A percentile compares a stretch with the other conserved stretches of the same genome.
Evolutionary conservation across 306 rosid species (phyloP).

Genomic region (Vachellia pachyceras): DNA sequence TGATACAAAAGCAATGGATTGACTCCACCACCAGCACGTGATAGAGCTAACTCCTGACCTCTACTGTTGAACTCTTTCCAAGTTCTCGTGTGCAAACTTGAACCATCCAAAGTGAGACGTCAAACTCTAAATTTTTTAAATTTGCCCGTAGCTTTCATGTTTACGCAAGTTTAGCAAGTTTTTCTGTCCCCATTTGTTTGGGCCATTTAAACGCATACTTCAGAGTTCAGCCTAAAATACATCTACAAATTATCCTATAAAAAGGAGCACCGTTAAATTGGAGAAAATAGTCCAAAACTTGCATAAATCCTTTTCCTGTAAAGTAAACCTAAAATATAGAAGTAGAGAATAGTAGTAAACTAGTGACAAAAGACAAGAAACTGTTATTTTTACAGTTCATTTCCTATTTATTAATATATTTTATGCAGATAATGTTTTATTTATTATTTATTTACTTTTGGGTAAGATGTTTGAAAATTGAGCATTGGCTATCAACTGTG

Average conservation of each 20-base stretch:
- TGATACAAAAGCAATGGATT: not conserved
- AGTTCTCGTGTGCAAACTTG: not conserved
- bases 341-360: not conserved
- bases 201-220: not conserved
- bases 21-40: no score
- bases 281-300: not conserved
- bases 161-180: not conserved
- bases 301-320: not conserved
- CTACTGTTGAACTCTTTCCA: not conserved
- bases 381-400: not conserved
- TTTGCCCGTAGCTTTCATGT: not conserved
- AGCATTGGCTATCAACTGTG: not conserved
- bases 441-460: not conserved
- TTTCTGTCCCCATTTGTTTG: not conserved
- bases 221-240: not conserved
- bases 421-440: not conserved
- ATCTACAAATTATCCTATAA: not conserved
- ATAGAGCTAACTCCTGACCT: not conserved
- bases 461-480: not conserved
- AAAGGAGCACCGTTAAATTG: not conserved
- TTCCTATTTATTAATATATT: not conserved
- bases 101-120: not conserved
- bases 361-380: not conserved
- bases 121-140: not conserved
- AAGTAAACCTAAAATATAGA: not conserved